phyloP scores from a whole-genome alignment of 140 eudicot species.

The Erigeron philadelphicus region DNA sequence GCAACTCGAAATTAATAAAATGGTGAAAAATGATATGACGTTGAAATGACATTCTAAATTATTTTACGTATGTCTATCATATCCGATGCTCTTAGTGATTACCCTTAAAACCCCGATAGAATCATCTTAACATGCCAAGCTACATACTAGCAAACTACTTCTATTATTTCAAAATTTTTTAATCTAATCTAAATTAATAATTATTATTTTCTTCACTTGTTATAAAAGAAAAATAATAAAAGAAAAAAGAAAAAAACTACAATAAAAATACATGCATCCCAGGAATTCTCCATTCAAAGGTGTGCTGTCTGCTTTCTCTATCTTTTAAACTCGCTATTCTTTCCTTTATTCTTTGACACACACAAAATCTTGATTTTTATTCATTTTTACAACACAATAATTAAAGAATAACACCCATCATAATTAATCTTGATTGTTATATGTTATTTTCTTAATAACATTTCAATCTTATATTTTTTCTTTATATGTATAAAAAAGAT shows the following conservation, averaged over 20 bases:
- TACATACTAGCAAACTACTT: slow-evolving; percentile 1
- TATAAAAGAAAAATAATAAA: background rate
- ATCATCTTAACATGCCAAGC: slow-evolving; percentile 34
- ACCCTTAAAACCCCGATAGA: background rate
- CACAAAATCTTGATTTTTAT: slow-evolving; percentile 12
- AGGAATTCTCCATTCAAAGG: slow-evolving; percentile 24
- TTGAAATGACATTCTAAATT: no score
- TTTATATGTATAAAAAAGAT: background rate
- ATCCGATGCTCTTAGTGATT: no score
- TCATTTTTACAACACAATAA: background rate
- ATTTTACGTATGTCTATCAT: no score
- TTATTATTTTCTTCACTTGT: background rate
- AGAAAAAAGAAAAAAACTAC: background rate
- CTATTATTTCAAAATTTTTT: background rate
- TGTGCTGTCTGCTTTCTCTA: slow-evolving; percentile 31
- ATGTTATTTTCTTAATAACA: background rate
- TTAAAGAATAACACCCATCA: background rate
- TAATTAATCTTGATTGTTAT: slow-evolving; percentile 21
- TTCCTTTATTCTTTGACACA: slow-evolving; percentile 14
- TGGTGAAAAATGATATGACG: no score
- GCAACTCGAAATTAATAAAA: no score
- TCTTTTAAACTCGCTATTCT: background rate
- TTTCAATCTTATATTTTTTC: slow-evolving; percentile 10
- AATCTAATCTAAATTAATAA: no score
- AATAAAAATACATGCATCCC: slow-evolving; percentile 25